Evolutionary conservation across 1,284 basidiomycete genomes (phyloP).

Genomic region (Pyrrhoderma lamaoense): DNA sequence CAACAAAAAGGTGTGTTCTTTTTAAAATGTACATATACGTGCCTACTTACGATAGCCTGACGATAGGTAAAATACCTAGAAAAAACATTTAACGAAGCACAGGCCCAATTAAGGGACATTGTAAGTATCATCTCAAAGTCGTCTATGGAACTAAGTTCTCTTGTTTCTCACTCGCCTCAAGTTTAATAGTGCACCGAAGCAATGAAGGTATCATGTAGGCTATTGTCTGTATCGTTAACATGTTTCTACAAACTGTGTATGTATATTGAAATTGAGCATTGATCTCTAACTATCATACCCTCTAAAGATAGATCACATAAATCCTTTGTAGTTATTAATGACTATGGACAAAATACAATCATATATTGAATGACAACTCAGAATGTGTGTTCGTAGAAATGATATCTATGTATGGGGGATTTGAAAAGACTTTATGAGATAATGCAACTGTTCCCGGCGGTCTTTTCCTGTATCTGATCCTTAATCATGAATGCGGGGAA

Average conservation of each 20-base stretch:
- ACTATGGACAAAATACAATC: too few relatives aligned
- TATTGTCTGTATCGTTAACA: too few relatives aligned
- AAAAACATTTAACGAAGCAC: conserved; percentile 86
- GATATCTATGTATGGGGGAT: too few relatives aligned
- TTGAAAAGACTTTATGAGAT: too few relatives aligned
- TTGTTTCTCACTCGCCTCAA: conserved; percentile 22
- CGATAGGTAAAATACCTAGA: conserved; percentile 79
- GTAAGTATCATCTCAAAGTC: conserved; percentile 37
- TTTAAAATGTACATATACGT: conserved; percentile 72
- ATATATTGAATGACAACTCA: too few relatives aligned
- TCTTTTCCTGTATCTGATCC: neutral
- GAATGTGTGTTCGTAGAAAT: too few relatives aligned
- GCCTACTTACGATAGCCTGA: neutral
- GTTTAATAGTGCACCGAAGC: conserved; percentile 53
- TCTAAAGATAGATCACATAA: too few relatives aligned
- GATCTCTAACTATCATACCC: too few relatives aligned
- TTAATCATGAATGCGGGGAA: conserved; percentile 10
- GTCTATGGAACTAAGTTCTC: conserved; percentile 5
- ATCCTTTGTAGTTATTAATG: too few relatives aligned
- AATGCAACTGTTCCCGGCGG: too few relatives aligned
- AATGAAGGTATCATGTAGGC: neutral
- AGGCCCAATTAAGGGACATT: conserved; percentile 80
- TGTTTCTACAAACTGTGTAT: too few relatives aligned
- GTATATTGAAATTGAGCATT: too few relatives aligned
- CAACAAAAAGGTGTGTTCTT: conserved; percentile 79